Conservation (phyloP, 495 filamentous ascomycete genomes). For the Hyaloscypha variabilis region DNA sequence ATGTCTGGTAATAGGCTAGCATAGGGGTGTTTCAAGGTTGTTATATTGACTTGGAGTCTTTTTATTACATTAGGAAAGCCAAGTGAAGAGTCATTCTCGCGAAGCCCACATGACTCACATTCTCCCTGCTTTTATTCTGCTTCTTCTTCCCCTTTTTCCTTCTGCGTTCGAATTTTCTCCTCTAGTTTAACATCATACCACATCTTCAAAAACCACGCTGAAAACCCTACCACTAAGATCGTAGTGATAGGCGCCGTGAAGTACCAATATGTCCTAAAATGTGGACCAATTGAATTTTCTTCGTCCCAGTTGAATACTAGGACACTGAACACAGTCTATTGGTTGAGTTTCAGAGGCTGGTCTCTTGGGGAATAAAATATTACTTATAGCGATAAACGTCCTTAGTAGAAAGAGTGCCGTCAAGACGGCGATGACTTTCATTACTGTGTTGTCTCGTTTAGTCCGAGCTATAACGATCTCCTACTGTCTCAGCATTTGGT, state of each 20-base stretch:
- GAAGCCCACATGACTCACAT: too few relatives aligned
- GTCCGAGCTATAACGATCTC: neutral
- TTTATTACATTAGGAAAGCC: too few relatives aligned
- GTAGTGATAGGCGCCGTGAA: slow-evolving; percentile 11
- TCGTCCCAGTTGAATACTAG: slow-evolving; percentile 13
- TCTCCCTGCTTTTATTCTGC: neutral
- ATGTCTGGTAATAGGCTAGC: too few relatives aligned
- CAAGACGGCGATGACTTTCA: slow-evolving; percentile 29
- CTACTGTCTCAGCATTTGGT: neutral
- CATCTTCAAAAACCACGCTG: slow-evolving; percentile 10
- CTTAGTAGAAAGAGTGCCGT: slow-evolving; percentile 28
- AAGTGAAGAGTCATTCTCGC: too few relatives aligned
- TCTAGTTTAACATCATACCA: slow-evolving; percentile 4
- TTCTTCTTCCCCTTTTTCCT: neutral
- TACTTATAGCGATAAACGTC: slow-evolving; percentile 27
- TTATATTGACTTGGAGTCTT: too few relatives aligned
- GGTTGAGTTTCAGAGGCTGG: neutral
- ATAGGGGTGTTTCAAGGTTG: too few relatives aligned
- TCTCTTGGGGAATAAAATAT: neutral
- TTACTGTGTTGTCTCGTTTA: slow-evolving; percentile 4
- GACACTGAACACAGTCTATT: slow-evolving; percentile 28
- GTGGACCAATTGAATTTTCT: slow-evolving; percentile 12
- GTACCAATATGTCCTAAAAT: slow-evolving; percentile 8
- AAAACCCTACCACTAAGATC: slow-evolving; percentile 1
- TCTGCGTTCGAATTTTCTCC: neutral